Conservation (phyloP, 2,329 filamentous ascomycete species). For the Alternaria arborescens region DNA sequence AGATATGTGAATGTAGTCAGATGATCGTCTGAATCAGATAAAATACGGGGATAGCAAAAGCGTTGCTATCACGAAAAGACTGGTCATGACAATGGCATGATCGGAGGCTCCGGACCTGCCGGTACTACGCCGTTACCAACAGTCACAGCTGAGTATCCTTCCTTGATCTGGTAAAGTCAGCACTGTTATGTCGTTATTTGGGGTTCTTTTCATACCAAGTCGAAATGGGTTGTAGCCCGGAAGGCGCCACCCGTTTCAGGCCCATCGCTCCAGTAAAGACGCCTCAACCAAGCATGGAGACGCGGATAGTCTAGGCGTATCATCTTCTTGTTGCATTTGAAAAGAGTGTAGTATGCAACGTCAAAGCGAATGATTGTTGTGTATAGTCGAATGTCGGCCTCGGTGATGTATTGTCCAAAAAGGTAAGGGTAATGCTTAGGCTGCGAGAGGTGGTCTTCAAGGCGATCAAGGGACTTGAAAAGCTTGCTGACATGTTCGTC, state of each 20-base stretch:
- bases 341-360: slow-evolving; percentile 62
- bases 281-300: slow-evolving; percentile 80
- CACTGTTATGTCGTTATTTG: neutral
- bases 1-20: neutral
- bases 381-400: slow-evolving; percentile 59
- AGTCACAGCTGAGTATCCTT: slow-evolving; percentile 37
- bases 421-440: slow-evolving; percentile 69
- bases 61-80: neutral
- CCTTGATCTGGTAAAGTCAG: slow-evolving; percentile 37
- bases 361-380: slow-evolving; percentile 69
- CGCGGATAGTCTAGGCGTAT: slow-evolving; percentile 84
- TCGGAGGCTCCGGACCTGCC: slow-evolving; percentile 30
- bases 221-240: slow-evolving; percentile 41
- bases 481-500: slow-evolving; percentile 75
- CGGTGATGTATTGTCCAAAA: slow-evolving; percentile 69
- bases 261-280: slow-evolving; percentile 78
- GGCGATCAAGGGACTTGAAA: slow-evolving; percentile 78
- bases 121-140: slow-evolving; percentile 36
- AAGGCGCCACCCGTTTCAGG: slow-evolving; percentile 42
- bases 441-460: slow-evolving; percentile 73
- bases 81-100: slow-evolving; percentile 25
- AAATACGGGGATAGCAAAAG: neutral
- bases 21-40: no score
- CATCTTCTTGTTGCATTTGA: slow-evolving; percentile 83
- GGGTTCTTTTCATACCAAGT: slow-evolving; percentile 26